These are phyloP conservation scores for Daldinia eschscholtzii DNA, from an alignment of 2,329 filamentous ascomycete genomes.

Conservation along the genomic window DNA sequence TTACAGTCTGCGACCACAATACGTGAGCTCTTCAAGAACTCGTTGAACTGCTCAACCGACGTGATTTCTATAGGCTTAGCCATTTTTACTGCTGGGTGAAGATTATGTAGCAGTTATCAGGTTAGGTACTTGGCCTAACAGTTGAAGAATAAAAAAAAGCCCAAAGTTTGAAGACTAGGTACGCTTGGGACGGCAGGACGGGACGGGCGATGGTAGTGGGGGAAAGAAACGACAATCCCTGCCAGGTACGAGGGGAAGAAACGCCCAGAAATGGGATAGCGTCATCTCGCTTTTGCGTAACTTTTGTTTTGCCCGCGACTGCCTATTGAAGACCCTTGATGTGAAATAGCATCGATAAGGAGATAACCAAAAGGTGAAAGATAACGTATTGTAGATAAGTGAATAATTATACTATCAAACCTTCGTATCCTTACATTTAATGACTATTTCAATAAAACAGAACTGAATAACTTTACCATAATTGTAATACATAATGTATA, in stretches of 20 bases:
- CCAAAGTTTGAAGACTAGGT: slow-evolving; percentile 19
- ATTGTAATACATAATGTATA: not conserved
- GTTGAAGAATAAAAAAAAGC: slow-evolving; percentile 20
- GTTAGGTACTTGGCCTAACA: slow-evolving; percentile 4
- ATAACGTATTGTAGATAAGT: not conserved
- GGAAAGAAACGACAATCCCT: slow-evolving; percentile 29
- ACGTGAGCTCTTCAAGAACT: slow-evolving; percentile 76
- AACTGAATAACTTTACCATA: not conserved
- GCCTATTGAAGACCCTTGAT: slow-evolving; percentile 3
- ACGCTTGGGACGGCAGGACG: slow-evolving; percentile 2
- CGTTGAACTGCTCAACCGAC: slow-evolving; percentile 73
- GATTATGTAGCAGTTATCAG: slow-evolving; percentile 3
- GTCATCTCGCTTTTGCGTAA: slow-evolving; percentile 18
- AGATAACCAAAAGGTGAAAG: not conserved
- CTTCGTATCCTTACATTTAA: not conserved
- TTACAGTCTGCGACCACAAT: slow-evolving; percentile 92
- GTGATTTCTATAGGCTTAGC: slow-evolving; percentile 63
- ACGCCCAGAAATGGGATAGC: slow-evolving; percentile 28
- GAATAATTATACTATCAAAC: too few relatives aligned
- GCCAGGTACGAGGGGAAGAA: slow-evolving; percentile 34
- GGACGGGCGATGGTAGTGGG: slow-evolving; percentile 28
- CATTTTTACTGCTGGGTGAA: slow-evolving; percentile 48
- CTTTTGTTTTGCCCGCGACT: slow-evolving; percentile 5
- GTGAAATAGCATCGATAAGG: slow-evolving; percentile 3
- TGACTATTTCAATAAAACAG: not conserved